Conservation (phyloP, 108 stramenopile genomes). For the Cyclotella atomus region DNA sequence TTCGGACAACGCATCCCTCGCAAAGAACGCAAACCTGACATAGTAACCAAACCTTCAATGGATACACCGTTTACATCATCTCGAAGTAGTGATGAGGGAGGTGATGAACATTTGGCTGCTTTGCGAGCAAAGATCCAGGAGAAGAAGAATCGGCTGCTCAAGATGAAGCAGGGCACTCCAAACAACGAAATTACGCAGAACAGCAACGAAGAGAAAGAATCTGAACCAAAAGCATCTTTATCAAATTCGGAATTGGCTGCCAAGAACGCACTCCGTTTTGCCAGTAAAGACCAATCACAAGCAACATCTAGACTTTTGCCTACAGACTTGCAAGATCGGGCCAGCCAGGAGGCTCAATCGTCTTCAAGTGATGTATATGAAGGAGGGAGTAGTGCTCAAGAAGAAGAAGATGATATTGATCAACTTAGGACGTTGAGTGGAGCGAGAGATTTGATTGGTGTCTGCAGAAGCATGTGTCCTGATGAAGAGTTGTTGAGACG, state of each 20-base stretch:
- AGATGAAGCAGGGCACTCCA: constrained; percentile 21
- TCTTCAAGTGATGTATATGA: constrained; percentile 8
- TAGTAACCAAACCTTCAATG: not conserved
- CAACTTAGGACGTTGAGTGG: constrained; percentile 42
- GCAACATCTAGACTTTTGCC: constrained; percentile 32
- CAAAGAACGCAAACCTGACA: constrained; percentile 21
- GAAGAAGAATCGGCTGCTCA: constrained; percentile 40
- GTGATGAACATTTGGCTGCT: constrained; percentile 39
- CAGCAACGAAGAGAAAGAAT: not conserved
- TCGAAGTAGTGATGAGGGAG: constrained; percentile 2
- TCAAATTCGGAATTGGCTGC: constrained; percentile 43
- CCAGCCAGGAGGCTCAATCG: not conserved
- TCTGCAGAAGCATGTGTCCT: constrained; percentile 82
- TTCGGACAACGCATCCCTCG: constrained; percentile 32
- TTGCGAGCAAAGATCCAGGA: constrained; percentile 45
- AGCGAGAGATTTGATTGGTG: constrained; percentile 75
- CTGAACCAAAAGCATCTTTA: not conserved
- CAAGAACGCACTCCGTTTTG: constrained; percentile 52
- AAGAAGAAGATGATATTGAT: constrained; percentile 26
- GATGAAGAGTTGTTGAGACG: constrained; percentile 81
- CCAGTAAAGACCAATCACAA: constrained; percentile 13
- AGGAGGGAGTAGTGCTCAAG: constrained; percentile 1
- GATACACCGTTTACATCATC: constrained; percentile 12
- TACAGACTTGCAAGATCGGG: constrained; percentile 38
- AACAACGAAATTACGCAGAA: not conserved